Evolutionary conservation across 345 rosid species (phyloP), one percentile per base, ranked within the genome.

Genomic region (Erysimum cheiranthoides): DNA sequence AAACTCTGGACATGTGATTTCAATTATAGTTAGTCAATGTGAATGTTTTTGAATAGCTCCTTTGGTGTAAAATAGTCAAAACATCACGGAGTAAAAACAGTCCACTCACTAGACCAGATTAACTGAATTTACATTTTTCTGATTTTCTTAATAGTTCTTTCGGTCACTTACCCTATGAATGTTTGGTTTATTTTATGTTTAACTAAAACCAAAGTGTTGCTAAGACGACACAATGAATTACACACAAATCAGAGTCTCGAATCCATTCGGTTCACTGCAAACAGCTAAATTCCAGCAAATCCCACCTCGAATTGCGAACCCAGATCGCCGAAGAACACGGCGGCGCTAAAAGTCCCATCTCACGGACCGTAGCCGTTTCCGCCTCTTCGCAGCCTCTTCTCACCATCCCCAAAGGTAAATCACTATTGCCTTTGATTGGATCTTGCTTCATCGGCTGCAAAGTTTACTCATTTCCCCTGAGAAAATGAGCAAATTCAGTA

Each of bases 321-420:
- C 42, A 35, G 36, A 43, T 65, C 60, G 66, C 7, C 25, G 34
- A 65, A 65, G 73, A 80, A 67, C 66, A 90, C 88, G 71, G 81
- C 87, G 42, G 84, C 81, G 67, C 61, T 89, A 75, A 87, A 86
- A 75, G 73, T 73, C 10, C 92, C 97, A 92, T 59, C 82, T 94
- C 79, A 84, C 81, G 71, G 61, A 94, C 85, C 5, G 52, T 88
- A 32, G 94, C 83, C 11, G 77, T 21, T 39, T 74, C 78, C 6
- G 38, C 70, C 12, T 86, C 95, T 28, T 86, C 92, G 36, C 87
- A 79, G 75, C 89, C 96, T 72, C 82, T 84, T 67, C 91, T 86
- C 70, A 78, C 85, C 30, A 81, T 90, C 47, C 95, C 96, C 40
- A 75, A 85, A 79, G 97, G 98, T 88, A 63, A 16, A 16, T 43